Conservation (phyloP, 495 filamentous ascomycete genomes). For the Durotheca rogersii region DNA sequence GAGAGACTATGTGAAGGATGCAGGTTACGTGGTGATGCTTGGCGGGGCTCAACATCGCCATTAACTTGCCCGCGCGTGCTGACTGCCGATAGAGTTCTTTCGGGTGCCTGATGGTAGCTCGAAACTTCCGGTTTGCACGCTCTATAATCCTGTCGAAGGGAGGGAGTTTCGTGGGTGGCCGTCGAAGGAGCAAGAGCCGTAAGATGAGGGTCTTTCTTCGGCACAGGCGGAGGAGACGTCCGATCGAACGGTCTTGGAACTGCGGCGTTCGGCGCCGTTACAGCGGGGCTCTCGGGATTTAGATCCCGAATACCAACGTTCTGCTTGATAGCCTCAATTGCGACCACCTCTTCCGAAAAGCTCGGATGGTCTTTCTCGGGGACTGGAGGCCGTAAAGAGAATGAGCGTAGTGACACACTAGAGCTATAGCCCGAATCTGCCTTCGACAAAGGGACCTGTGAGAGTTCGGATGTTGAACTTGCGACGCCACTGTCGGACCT, state of each 20-base stretch:
- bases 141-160: slow-evolving; percentile 9
- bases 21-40: neutral
- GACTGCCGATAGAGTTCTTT: slow-evolving; percentile 6
- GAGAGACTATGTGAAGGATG: slow-evolving; percentile 20
- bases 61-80: neutral
- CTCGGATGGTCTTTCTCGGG: slow-evolving; percentile 21
- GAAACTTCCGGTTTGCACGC: neutral
- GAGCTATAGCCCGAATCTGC: slow-evolving; percentile 61
- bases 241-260: neutral
- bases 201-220: slow-evolving; percentile 21
- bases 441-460: slow-evolving; percentile 48
- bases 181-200: slow-evolving; percentile 3
- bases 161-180: neutral
- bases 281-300: neutral
- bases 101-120: neutral
- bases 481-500: slow-evolving; percentile 50
- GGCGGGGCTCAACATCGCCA: neutral
- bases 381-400: slow-evolving; percentile 30
- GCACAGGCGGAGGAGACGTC: slow-evolving; percentile 26
- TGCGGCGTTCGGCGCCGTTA: neutral
- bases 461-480: slow-evolving; percentile 38
- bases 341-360: too few species aligned
- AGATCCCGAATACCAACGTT: neutral
- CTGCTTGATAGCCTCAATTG: too few species aligned
- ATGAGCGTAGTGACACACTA: slow-evolving; percentile 51